These are phyloP conservation scores for Lasiodiplodia hormozganensis DNA, from an alignment of 2,329 filamentous ascomycete genomes.

Conservation along the genomic window DNA sequence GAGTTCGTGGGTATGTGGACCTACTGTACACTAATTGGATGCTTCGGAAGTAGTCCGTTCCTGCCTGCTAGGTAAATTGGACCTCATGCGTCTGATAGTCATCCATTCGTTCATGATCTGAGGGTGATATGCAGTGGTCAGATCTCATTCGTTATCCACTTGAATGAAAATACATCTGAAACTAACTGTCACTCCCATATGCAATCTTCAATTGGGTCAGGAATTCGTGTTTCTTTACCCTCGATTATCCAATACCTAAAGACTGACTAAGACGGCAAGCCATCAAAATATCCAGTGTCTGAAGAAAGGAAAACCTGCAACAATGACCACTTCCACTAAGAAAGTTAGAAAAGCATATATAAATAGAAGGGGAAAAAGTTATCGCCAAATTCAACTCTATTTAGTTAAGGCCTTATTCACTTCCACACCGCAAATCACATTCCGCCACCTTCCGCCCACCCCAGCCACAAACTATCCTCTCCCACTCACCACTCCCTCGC, in stretches of 20 bases:
- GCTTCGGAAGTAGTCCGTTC: neutral
- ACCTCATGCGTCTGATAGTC: neutral
- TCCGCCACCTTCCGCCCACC: neutral
- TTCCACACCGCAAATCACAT: neutral
- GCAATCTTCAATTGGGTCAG: neutral
- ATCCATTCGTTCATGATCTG: neutral
- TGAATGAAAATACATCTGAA: neutral
- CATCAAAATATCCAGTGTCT: neutral
- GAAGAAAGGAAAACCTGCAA: too few relatives aligned
- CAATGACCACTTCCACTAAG: too few relatives aligned
- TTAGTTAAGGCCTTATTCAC: too few relatives aligned
- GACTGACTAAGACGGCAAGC: neutral
- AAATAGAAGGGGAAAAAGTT: too few relatives aligned
- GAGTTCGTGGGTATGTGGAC: too few relatives aligned
- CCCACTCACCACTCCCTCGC: neutral
- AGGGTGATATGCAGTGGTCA: neutral
- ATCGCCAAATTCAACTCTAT: too few relatives aligned
- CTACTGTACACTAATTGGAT: neutral
- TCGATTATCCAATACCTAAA: neutral
- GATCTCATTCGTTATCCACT: neutral
- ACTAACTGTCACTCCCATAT: neutral
- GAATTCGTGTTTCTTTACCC: neutral
- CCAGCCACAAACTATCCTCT: neutral
- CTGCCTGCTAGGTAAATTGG: neutral
- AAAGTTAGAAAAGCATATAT: too few relatives aligned